phyloP scores from a whole-genome alignment of 208 protist genomes.

The Acanthamoeba quina region DNA sequence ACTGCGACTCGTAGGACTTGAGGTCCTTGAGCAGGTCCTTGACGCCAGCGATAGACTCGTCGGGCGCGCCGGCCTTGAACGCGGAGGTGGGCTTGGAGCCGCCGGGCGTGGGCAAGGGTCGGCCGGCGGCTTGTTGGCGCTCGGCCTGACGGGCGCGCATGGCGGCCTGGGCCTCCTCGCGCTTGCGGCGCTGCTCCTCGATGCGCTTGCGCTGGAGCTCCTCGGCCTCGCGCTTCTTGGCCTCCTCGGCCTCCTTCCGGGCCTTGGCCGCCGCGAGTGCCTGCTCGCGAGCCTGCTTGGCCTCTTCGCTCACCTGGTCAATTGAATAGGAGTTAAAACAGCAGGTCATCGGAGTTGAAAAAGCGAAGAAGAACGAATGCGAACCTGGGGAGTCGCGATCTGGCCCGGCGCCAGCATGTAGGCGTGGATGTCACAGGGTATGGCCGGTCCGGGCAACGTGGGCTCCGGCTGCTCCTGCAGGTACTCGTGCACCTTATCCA shows the following conservation, averaged over 20 bases:
- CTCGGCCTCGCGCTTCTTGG: background rate
- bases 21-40: background rate
- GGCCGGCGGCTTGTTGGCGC: background rate
- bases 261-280: background rate
- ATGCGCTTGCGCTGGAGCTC: background rate
- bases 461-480: background rate
- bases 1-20: background rate
- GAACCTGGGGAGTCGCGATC: background rate
- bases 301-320: background rate
- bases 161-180: background rate
- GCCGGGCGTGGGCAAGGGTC: no score
- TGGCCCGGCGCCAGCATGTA: background rate
- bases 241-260: background rate
- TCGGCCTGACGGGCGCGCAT: background rate
- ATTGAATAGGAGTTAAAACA: no score
- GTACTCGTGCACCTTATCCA: slow-evolving; percentile 10
- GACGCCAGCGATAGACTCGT: background rate
- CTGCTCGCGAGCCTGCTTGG: background rate
- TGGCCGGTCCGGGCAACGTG: background rate
- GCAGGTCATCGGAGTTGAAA: no score
- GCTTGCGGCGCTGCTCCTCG: background rate
- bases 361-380: no score
- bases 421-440: background rate
- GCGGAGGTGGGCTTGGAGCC: no score
- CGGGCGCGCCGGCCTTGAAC: no score